Base-by-base conservation (phyloP, 192 early-diverging fungal genomes). In the Coemansia sp. region DNA sequence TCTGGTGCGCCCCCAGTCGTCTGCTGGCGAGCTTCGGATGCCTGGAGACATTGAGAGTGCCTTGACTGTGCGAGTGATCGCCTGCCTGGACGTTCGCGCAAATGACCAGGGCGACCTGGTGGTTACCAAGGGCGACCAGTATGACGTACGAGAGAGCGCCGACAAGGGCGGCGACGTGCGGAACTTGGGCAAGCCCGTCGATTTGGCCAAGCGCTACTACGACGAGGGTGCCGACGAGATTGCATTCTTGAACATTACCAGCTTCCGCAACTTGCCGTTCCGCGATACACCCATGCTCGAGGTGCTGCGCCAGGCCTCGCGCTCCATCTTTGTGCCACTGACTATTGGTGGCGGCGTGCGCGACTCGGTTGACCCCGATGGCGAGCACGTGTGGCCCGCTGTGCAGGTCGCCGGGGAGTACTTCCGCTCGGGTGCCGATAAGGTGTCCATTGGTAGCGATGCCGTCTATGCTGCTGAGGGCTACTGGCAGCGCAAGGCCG, bases 111-210 rank as follows among this genome's bases (percentile, higher is more conserved):
- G 98, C 33, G 96, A 99, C 77, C 77, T 99, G 33, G 98, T 99
- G 6, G 98, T 99, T 1, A 99, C 98, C 20, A 99, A 99, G 76
- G 98, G 98, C 28, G 96, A 99, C 77, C 95, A 98, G 72, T 98
- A 99, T 84, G 98, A 98, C 70, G 96, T 99, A 1, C 87, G 96
- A 13, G 96, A 98, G 68, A 69, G 53, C 35, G 47, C 69, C 8
- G 72, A 53, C 13, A 71, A 64, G 8, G 85, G 77, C 23, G 84
- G 86, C 14, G 83, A 91, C 21, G 94, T 99, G 18, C 88, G 98
- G 1, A 99, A 99, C 72, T 76, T 99, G 33, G 98, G 98, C 16
- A 96, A 97, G 62, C 98, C 98, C 9, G 96, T 99, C 2, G 95
- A 96, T 39, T 79, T 99, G 41, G 94, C 95, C 16, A 82, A 83